These are phyloP conservation scores for Diaporthe vaccinii DNA, from an alignment of 2,329 filamentous ascomycete species.

Conservation along the genomic window DNA sequence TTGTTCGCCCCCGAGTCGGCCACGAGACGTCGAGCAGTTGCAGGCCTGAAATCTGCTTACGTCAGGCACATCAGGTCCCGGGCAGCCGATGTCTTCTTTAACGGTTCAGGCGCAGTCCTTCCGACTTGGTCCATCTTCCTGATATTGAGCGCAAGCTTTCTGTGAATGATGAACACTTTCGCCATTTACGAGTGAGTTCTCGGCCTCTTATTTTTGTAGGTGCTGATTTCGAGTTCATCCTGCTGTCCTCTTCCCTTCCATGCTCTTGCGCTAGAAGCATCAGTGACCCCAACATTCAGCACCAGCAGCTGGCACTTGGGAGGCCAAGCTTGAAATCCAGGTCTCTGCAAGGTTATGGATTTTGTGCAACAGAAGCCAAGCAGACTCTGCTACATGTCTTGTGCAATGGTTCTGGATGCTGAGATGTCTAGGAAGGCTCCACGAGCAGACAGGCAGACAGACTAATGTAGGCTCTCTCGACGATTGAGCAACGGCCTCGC, in stretches of 20 bases:
- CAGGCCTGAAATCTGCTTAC: constrained; percentile 30
- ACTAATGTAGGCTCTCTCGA: not conserved
- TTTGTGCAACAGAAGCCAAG: not conserved
- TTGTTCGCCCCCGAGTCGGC: constrained; percentile 18
- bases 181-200: not conserved
- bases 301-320: not conserved
- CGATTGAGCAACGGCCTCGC: not conserved
- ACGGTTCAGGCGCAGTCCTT: not conserved
- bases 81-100: not conserved
- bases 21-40: constrained; percentile 25
- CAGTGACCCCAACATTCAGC: not conserved
- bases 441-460: not conserved
- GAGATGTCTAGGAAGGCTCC: not conserved
- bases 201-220: not conserved
- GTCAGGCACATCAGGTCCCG: constrained; percentile 13
- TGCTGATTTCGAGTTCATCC: not conserved
- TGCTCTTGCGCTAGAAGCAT: not conserved
- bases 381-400: not conserved
- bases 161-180: not conserved
- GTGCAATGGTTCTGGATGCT: not conserved
- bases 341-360: not conserved
- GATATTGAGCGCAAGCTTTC: not conserved
- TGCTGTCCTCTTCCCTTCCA: not conserved
- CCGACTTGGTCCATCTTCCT: not conserved
- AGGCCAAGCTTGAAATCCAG: not conserved